These are phyloP conservation scores for Calonectria hawksworthii DNA, from an alignment of 2,329 filamentous ascomycete species.

Conservation along the genomic window DNA sequence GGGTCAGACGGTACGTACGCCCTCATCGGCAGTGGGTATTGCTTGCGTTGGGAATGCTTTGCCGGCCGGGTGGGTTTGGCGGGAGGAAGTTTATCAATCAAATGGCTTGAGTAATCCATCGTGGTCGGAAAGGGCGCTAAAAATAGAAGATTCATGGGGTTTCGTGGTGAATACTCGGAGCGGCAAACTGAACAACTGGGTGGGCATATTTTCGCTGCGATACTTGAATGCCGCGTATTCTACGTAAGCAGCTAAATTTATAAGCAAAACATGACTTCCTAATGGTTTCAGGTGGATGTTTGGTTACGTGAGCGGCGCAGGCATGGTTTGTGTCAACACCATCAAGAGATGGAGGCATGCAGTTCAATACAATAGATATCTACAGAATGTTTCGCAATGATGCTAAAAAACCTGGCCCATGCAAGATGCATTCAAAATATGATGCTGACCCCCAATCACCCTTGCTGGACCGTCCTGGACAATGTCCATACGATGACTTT, in stretches of 20 bases:
- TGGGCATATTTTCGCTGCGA: not conserved
- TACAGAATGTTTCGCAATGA: not conserved
- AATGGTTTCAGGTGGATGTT: too few species aligned
- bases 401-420: not conserved
- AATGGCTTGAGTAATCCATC: not conserved
- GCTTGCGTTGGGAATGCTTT: not conserved
- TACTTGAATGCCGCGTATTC: not conserved
- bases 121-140: not conserved
- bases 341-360: not conserved
- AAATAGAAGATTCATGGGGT: not conserved
- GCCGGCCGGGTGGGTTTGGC: not conserved
- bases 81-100: not conserved
- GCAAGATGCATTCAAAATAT: not conserved
- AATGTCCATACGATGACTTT: not conserved
- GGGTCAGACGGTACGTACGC: not conserved
- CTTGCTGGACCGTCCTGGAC: not conserved
- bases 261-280: too few species aligned
- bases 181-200: too few species aligned
- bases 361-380: not conserved
- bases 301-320: not conserved
- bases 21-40: not conserved
- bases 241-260: not conserved
- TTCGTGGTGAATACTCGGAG: not conserved
- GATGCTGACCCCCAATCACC: not conserved
- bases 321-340: not conserved